These are phyloP conservation scores for Asterophora parasitica DNA, from an alignment of 768 basidiomycete species.

Conservation along the genomic window DNA sequence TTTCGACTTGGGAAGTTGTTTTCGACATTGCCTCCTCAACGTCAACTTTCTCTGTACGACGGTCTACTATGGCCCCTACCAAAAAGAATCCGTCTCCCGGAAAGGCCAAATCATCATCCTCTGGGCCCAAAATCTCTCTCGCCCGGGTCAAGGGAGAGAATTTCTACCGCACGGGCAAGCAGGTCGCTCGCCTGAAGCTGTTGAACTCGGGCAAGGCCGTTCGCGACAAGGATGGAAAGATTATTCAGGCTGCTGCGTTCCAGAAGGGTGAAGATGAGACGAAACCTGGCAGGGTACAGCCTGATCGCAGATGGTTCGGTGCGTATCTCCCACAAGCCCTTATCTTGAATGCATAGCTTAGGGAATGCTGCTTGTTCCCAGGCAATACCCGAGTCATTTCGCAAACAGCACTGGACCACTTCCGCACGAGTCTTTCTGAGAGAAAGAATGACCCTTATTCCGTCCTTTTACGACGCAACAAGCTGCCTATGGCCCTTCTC, in stretches of 20 bases:
- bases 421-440: constrained; percentile 78
- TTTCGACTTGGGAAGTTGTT: constrained; percentile 2
- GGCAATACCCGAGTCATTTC: constrained; percentile 99
- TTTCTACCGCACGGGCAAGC: constrained; percentile 96
- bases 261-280: constrained; percentile 94
- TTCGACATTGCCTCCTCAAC: neutral
- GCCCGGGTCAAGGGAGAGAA: constrained; percentile 89
- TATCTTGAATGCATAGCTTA: constrained; percentile 10
- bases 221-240: constrained; percentile 87
- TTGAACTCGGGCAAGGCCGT: constrained; percentile 89
- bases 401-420: constrained; percentile 93
- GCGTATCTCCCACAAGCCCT: constrained; percentile 24
- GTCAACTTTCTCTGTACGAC: constrained; percentile 5
- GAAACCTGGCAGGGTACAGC: constrained; percentile 86
- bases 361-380: constrained; percentile 23
- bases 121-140: constrained; percentile 50
- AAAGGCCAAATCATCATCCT: constrained; percentile 38
- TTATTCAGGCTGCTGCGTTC: constrained; percentile 89
- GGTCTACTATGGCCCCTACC: constrained; percentile 33
- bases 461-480: constrained; percentile 89
- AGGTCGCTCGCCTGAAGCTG: constrained; percentile 83
- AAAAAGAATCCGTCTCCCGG: constrained; percentile 32
- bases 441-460: constrained; percentile 95
- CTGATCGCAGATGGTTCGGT: constrained; percentile 98
- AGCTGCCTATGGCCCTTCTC: constrained; percentile 93